A percentile compares a stretch with the other conserved stretches of the same genome.
phyloP scores from a whole-genome alignment of 1,139 yeast genomes.

The Saccharomyces hybrid region DNA sequence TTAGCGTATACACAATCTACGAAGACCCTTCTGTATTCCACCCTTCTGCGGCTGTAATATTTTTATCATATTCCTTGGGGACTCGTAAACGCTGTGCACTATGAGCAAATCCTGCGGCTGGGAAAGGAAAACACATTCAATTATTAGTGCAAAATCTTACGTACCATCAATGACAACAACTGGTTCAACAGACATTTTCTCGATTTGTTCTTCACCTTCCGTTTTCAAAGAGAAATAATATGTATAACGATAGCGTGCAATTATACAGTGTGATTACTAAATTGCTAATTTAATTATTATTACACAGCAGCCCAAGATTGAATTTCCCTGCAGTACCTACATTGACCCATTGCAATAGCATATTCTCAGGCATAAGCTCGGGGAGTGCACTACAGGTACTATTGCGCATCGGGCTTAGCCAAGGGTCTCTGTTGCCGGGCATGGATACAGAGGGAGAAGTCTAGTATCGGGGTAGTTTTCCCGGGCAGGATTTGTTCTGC shows the following conservation, averaged over 20 bases:
- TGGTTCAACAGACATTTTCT: slow-evolving; percentile 85
- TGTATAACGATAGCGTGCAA: background rate
- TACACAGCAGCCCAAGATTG: background rate
- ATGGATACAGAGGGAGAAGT: background rate
- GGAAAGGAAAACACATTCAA: background rate
- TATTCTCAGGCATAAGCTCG: background rate
- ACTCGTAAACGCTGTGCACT: background rate
- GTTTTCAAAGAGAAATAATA: background rate
- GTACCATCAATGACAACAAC: slow-evolving; percentile 94
- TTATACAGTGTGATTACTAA: background rate
- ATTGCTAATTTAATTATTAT: background rate
- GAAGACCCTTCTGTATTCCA: too few relatives aligned
- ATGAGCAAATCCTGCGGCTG: background rate
- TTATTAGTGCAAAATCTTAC: slow-evolving; percentile 21
- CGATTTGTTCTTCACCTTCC: slow-evolving; percentile 13
- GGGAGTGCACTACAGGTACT: background rate
- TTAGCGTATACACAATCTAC: background rate
- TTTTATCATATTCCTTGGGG: background rate
- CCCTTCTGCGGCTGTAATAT: background rate
- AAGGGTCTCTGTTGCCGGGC: background rate
- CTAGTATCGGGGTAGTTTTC: too few relatives aligned
- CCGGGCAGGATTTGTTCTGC: background rate
- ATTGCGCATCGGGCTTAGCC: background rate
- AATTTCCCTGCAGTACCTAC: background rate
- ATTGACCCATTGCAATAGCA: background rate